Evolutionary conservation across 1,284 basidiomycete genomes (phyloP), one percentile per base, ranked within the genome.

Genomic region (Psilocybe mexicana): DNA sequence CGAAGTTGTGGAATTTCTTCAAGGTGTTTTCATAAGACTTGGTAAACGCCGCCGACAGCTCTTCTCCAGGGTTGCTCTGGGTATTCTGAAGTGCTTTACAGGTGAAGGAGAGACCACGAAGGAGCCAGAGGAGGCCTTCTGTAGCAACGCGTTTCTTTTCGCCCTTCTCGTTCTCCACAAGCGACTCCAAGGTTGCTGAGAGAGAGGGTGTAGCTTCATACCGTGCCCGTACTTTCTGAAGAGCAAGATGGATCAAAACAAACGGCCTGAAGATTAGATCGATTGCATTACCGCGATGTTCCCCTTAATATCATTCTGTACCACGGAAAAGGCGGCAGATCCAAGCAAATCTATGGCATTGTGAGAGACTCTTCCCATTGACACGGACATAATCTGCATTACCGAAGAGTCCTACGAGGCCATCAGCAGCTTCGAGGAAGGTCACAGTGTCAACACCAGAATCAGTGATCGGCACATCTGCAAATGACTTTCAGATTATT

Each of bases 401-500:
- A 96, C 95, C 92, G 72, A 99, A 98, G 66, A 99, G 80, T 64
- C 90, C 88, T 63, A 96, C 90, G 50, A 99, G 82, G 45, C 94
- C 95, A 65, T 93, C 85, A 2, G 92, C 83, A 7, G 97, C 97
- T 69, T 97, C 88, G 62, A 96, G 82, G 79, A 99, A 99, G 45
- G 83, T 79, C 44, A 84, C 73, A 2, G 97, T 98, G 72, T 98
- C 88, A 71, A 99, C 86, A 64, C 96, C 96, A 63, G 81, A 82
- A 65, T 93, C 89, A 61, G 90, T 93, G 68, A 94, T 81, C 36
- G 90, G 84, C 33, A 99, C 96, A 74, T 97, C 92, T 67, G 86
- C 87, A 71, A 94, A 98, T 25, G 92, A 94, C 94, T 96, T 60
- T 43, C 54, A 40, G 8, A 8, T 33, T 33, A 8, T 38, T 57